Base-by-base conservation (phyloP, 1,284 basidiomycete genomes). In the Cutaneotrichosporon curvatum region DNA sequence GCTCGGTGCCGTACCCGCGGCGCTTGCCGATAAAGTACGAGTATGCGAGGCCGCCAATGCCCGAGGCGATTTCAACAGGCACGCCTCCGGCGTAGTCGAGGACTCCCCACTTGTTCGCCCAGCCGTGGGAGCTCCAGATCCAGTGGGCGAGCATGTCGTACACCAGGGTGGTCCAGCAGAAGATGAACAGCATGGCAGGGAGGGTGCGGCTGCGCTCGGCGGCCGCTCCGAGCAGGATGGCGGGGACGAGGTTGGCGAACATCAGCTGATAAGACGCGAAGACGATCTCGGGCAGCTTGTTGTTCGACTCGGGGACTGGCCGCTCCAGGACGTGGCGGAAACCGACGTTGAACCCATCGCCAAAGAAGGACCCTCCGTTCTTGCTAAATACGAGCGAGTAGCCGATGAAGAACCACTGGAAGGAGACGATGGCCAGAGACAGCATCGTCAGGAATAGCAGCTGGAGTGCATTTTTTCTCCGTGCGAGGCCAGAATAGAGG, bases 11-110 rank as follows among this genome's bases (percentile, higher is more conserved):
- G 66, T 80, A 84, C 10, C 76, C 77, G 40, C 73, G 61, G 45
- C 78, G 72, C 40, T 72, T 73, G 47, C 77, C 77, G 50, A 79
- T 74, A 60, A 76, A 77, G 67, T 73, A 87, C 23, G 89, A 84
- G 71, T 85, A 90, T 1, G 88, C 88, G 38, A 94, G 76, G 35
- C 88, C 88, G 23, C 81, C 83, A 37, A 87, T 81, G 38, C 91
- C 91, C 47, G 86, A 90, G 40, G 85, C 85, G 57, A 95, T 89
- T 71, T 96, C 89, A 60, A 95, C 88, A 25, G 91, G 91, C 8
- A 87, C 88, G 36, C 90, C 90, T 40, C 90, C 88, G 77, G 74
- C 67, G 51, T 68, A 53, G 38, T 95, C 90, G 37, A 91, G 77
- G 8, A 91, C 87, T 20, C 90, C 89, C 84, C 86, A 91, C 59